Percentiles rank a stretch among this genome's conserved stretches.
Evolutionary conservation across 2,329 filamentous ascomycete genomes (phyloP).

Genomic region (Colletotrichum sp.): DNA sequence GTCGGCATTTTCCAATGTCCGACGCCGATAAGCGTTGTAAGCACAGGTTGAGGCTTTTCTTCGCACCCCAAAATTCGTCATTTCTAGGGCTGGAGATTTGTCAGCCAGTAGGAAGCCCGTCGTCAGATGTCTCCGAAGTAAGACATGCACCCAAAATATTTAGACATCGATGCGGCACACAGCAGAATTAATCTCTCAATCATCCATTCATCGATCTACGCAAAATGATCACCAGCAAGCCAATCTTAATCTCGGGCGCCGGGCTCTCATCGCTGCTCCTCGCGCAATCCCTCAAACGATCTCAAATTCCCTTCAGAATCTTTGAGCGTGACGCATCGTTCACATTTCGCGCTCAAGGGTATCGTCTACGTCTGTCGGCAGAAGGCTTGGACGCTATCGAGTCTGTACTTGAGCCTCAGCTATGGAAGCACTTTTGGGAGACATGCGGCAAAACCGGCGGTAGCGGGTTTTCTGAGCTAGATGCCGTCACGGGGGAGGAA

Average conservation of each 20-base stretch:
- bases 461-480: constrained; percentile 31
- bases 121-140: neutral
- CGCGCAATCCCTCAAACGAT: neutral
- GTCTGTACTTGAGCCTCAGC: neutral
- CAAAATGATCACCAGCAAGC: neutral
- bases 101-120: neutral
- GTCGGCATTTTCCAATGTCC: neutral
- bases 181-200: neutral
- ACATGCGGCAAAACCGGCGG: neutral
- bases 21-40: neutral
- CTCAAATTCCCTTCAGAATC: neutral
- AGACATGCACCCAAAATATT: neutral
- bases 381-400: neutral
- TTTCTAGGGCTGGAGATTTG: neutral
- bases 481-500: neutral
- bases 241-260: neutral
- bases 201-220: neutral
- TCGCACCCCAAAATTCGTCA: neutral
- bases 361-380: neutral
- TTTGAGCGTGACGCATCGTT: neutral
- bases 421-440: neutral
- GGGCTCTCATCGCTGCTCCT: neutral
- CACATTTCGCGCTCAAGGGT: neutral
- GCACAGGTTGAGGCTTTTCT: neutral
- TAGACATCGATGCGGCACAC: neutral